A percentile compares a stretch with the other conserved stretches of the same genome.
Evolutionary conservation across 352 stramenopile genomes (phyloP).

Genomic region (Globisporangium cederbergense): DNA sequence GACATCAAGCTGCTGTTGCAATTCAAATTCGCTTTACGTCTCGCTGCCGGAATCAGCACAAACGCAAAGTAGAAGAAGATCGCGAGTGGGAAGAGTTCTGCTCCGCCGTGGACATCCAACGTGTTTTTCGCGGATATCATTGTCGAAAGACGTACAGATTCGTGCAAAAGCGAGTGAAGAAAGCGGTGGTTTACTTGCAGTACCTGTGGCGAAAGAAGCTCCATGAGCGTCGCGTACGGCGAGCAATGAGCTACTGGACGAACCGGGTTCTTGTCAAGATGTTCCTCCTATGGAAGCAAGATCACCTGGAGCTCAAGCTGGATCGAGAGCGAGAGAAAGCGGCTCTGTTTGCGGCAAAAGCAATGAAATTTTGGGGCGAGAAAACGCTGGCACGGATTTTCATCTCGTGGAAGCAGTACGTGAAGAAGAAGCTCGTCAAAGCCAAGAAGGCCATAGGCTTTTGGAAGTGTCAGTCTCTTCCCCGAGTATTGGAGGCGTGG

Average conservation of each 20-base stretch:
- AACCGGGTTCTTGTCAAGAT: conserved; percentile 50
- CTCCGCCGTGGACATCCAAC: conserved; percentile 58
- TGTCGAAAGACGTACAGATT: conserved; percentile 40
- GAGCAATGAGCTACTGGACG: conserved; percentile 58
- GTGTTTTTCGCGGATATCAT: conserved; percentile 37
- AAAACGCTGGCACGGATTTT: conserved; percentile 49
- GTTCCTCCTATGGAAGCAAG: conserved; percentile 49
- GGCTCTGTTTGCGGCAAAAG: conserved; percentile 35
- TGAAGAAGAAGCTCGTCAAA: conserved; percentile 34
- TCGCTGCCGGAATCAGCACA: conserved; percentile 23
- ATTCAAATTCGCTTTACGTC: conserved; percentile 50
- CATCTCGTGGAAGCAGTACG: conserved; percentile 34
- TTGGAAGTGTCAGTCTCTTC: conserved; percentile 66
- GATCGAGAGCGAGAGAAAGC: conserved; percentile 29
- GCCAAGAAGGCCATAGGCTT: conserved; percentile 61
- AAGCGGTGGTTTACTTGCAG: conserved; percentile 49
- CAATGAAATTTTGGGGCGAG: conserved; percentile 59
- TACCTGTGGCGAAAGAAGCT: conserved; percentile 52
- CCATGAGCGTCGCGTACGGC: conserved; percentile 41
- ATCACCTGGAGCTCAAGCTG: conserved; percentile 12
- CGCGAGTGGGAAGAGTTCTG: conserved; percentile 48
- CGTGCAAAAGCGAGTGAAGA: conserved; percentile 30
- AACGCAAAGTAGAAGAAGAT: conserved; percentile 20
- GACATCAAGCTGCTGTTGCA: conserved; percentile 23
- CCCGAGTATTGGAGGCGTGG: conserved; percentile 59